Conservation (phyloP, 805 yeast genomes). For the Hanseniaspora valbyensis region DNA sequence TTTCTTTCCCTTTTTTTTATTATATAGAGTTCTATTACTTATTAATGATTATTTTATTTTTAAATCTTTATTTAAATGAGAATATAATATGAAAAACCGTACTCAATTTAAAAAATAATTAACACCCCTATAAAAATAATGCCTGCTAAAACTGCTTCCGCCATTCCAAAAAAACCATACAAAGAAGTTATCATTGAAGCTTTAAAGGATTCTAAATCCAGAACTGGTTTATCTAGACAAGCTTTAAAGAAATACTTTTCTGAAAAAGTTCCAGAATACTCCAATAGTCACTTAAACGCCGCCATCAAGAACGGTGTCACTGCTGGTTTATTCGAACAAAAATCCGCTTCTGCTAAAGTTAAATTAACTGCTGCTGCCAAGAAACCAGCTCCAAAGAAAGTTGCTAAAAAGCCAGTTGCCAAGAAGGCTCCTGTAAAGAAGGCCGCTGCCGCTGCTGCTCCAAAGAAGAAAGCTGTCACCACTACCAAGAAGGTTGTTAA, state of each 20-base stretch:
- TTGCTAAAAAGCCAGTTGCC: slow-evolving; percentile 12
- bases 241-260: slow-evolving; percentile 76
- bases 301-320: slow-evolving; percentile 76
- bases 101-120: background rate
- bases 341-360: slow-evolving; percentile 81
- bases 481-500: slow-evolving; percentile 16
- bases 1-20: too few relatives aligned
- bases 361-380: slow-evolving; percentile 38
- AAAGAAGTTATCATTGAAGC: slow-evolving; percentile 41
- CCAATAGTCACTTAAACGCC: slow-evolving; percentile 22
- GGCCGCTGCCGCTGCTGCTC: slow-evolving; percentile 15
- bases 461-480: slow-evolving; percentile 17
- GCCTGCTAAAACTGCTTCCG: slow-evolving; percentile 15
- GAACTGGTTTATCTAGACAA: slow-evolving; percentile 77
- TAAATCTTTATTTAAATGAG: too few relatives aligned
- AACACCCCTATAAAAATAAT: slow-evolving; percentile 3
- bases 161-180: slow-evolving; percentile 16
- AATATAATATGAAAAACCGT: background rate
- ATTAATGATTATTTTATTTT: too few relatives aligned
- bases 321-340: slow-evolving; percentile 64
- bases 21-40: too few relatives aligned
- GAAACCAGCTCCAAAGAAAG: slow-evolving; percentile 19
- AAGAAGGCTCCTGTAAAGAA: slow-evolving; percentile 12
- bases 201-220: slow-evolving; percentile 57
- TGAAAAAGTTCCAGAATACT: slow-evolving; percentile 34